Evolutionary conservation across 495 filamentous ascomycete species (phyloP).

Genomic region (Lasiosphaeris hirsuta): DNA sequence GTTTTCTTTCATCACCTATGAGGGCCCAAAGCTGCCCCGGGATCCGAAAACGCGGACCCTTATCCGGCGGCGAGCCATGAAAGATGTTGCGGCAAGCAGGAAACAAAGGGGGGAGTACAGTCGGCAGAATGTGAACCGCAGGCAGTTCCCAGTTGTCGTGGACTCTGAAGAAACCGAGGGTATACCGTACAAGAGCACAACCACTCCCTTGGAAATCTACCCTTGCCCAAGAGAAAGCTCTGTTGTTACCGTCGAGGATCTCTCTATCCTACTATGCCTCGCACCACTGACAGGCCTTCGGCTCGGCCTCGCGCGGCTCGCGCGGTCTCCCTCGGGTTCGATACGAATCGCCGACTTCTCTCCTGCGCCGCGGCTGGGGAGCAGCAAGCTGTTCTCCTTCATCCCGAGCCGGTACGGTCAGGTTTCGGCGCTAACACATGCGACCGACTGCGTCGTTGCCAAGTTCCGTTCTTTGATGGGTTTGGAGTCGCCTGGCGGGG

Average conservation of each 20-base stretch:
- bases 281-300: conserved; percentile 27
- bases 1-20: conserved; percentile 26
- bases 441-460: conserved; percentile 32
- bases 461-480: conserved; percentile 27
- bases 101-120: conserved; percentile 26
- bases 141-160: conserved; percentile 24
- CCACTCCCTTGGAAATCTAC: not conserved
- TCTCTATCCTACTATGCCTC: conserved; percentile 22
- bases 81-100: conserved; percentile 29
- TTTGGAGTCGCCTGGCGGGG: conserved; percentile 7
- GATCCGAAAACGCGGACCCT: conserved; percentile 22
- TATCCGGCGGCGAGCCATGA: conserved; percentile 41
- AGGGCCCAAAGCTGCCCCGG: conserved; percentile 23
- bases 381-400: conserved; percentile 32
- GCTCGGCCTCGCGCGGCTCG: conserved; percentile 17
- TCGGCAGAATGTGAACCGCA: conserved; percentile 24
- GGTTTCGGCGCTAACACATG: conserved; percentile 29
- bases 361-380: conserved; percentile 11
- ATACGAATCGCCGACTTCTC: conserved; percentile 19
- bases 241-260: not conserved
- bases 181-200: too few species aligned
- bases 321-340: too few species aligned
- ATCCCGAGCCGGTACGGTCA: conserved; percentile 33
- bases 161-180: too few species aligned
- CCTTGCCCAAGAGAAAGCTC: not conserved